These are phyloP conservation scores for Rhodamnia argentea DNA, from an alignment of 345 rosid species.

Conservation along the genomic window DNA sequence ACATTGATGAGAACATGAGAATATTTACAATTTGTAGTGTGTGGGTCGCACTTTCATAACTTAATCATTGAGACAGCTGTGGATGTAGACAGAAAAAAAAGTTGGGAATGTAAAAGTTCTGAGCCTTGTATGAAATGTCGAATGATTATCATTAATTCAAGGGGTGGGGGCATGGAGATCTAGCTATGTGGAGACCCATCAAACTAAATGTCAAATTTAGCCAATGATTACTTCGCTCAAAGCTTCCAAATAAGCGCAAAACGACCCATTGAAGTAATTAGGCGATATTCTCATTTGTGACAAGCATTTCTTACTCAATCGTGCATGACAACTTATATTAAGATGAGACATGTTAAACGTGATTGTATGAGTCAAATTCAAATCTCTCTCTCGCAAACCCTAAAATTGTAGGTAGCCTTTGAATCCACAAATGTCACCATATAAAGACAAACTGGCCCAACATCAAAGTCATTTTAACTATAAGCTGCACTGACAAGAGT, in stretches of 20 bases:
- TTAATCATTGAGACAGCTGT: not conserved
- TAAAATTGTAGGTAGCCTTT: not conserved
- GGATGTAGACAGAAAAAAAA: not conserved
- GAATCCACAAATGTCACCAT: not conserved
- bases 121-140: not conserved
- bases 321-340: not conserved
- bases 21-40: not conserved
- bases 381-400: not conserved
- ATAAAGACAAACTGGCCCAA: not conserved
- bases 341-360: not conserved
- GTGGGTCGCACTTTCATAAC: not conserved
- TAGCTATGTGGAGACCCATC: not conserved
- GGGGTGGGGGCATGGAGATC: not conserved
- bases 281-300: not conserved
- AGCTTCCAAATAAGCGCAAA: not conserved
- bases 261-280: not conserved
- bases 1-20: not conserved
- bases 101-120: not conserved
- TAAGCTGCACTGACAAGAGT: not conserved
- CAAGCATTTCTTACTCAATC: not conserved
- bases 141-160: not conserved
- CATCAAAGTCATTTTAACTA: not conserved
- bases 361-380: not conserved
- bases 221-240: not conserved
- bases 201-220: not conserved